Conservation (phyloP, 2,329 filamentous ascomycete genomes). For the Clonostachys rosea region DNA sequence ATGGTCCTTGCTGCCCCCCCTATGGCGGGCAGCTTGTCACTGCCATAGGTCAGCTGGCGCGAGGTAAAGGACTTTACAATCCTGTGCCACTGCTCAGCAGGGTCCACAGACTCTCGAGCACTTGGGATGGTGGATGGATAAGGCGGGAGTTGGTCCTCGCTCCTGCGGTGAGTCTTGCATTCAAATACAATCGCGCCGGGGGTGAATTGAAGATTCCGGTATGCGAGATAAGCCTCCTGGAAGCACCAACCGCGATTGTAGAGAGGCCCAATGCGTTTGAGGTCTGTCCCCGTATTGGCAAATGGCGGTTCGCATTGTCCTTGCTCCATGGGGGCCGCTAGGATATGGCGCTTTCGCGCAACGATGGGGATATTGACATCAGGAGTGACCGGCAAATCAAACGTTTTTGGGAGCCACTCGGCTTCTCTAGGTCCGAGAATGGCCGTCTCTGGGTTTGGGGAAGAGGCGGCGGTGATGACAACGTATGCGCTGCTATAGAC, state of each 20-base stretch:
- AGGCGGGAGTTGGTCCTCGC: neutral
- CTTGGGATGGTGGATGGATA: neutral
- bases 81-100: too few relatives aligned
- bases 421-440: neutral
- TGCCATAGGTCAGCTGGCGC: neutral
- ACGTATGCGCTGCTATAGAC: slow-evolving; percentile 15
- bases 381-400: neutral
- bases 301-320: too few relatives aligned
- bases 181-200: neutral
- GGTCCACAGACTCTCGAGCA: neutral
- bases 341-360: neutral
- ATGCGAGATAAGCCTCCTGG: slow-evolving; percentile 5
- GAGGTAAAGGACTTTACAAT: neutral
- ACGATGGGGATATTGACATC: neutral
- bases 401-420: neutral
- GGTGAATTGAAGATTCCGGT: slow-evolving; percentile 3
- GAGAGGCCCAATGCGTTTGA: too few relatives aligned
- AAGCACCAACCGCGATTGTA: slow-evolving; percentile 3
- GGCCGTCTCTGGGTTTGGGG: neutral
- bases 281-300: too few relatives aligned
- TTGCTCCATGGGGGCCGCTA: too few relatives aligned
- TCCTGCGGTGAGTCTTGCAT: neutral
- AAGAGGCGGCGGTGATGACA: slow-evolving; percentile 10
- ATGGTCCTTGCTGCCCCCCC: neutral
- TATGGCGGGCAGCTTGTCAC: neutral